These are phyloP conservation scores for Trypanosoma melophagium DNA, from an alignment of 208 protist genomes.

Conservation along the genomic window DNA sequence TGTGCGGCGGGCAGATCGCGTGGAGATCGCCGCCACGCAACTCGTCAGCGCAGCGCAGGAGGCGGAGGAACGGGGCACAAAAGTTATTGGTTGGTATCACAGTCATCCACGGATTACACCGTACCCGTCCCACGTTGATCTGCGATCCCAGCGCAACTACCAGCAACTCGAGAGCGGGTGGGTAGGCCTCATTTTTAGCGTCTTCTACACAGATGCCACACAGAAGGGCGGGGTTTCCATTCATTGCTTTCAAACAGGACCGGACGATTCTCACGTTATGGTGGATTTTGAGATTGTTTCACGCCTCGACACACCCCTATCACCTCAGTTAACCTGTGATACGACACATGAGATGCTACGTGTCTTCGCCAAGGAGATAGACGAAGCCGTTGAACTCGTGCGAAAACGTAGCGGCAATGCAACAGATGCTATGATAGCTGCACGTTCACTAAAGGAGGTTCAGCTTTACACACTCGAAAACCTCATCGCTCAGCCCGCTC, in stretches of 20 bases:
- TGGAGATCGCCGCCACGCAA: too few relatives aligned
- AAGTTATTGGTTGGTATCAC: slow-evolving; percentile 89
- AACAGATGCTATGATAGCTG: slow-evolving; percentile 32
- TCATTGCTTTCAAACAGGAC: slow-evolving; percentile 69
- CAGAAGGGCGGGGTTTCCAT: slow-evolving; percentile 44
- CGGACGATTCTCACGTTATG: slow-evolving; percentile 39
- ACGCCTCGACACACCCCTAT: slow-evolving; percentile 28
- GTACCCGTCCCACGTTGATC: slow-evolving; percentile 71
- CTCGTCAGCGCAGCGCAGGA: too few relatives aligned
- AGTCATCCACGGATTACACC: slow-evolving; percentile 80
- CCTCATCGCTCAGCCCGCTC: slow-evolving; percentile 40
- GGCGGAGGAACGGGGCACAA: slow-evolving; percentile 53
- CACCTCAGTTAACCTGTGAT: slow-evolving; percentile 5
- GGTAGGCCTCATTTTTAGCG: slow-evolving; percentile 83
- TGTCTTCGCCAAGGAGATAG: slow-evolving; percentile 34
- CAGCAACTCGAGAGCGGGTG: slow-evolving; percentile 77
- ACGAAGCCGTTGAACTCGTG: slow-evolving; percentile 32
- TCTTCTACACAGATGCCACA: slow-evolving; percentile 60
- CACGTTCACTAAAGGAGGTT: slow-evolving; percentile 37
- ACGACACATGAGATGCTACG: slow-evolving; percentile 6
- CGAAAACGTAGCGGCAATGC: slow-evolving; percentile 24
- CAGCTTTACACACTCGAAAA: slow-evolving; percentile 47
- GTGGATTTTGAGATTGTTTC: slow-evolving; percentile 45
- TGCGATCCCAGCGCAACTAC: slow-evolving; percentile 73
- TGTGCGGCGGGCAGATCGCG: slow-evolving; percentile 72